These are phyloP conservation scores for Trametes sp. DNA, from an alignment of 1,284 basidiomycete genomes.

Conservation along the genomic window DNA sequence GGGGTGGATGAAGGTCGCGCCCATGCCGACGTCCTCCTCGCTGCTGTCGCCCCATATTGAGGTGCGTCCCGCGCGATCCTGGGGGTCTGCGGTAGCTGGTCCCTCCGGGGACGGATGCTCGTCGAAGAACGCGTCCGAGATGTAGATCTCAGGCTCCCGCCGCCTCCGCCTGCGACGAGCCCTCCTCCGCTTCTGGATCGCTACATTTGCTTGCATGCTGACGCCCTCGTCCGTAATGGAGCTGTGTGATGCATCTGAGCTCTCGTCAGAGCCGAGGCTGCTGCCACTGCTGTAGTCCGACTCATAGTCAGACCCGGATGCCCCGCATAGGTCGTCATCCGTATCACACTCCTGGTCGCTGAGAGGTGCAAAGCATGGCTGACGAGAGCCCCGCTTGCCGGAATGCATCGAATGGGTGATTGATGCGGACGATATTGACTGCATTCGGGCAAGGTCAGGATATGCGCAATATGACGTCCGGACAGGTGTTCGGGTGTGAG, in stretches of 20 bases:
- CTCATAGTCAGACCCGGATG: conserved; percentile 25
- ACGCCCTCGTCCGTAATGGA: conserved; percentile 23
- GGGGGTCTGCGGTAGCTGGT: conserved; percentile 48
- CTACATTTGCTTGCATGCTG: conserved; percentile 5
- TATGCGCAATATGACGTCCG: conserved; percentile 20
- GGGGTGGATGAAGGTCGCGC: conserved; percentile 65
- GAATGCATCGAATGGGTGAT: conserved; percentile 14
- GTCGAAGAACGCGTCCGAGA: conserved; percentile 72
- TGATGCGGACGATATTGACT: conserved; percentile 21
- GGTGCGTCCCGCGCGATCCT: conserved; percentile 22
- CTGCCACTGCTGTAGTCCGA: conserved; percentile 19
- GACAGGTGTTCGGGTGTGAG: conserved; percentile 12
- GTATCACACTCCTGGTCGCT: conserved; percentile 19
- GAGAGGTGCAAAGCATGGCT: conserved; percentile 10
- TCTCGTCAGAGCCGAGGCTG: conserved; percentile 19
- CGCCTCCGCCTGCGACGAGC: conserved; percentile 19
- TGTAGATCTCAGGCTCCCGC: conserved; percentile 50
- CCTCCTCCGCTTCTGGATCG: conserved; percentile 8
- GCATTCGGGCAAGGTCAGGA: conserved; percentile 11
- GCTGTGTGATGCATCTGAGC: conserved; percentile 16
- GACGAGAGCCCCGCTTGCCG: conserved; percentile 2
- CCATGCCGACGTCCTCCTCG: conserved; percentile 43
- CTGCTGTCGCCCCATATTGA: conserved; percentile 32
- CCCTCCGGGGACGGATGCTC: conserved; percentile 61
- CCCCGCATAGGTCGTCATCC: conserved; percentile 20